These are phyloP conservation scores for Citrullus colocynthis DNA, from an alignment of 306 rosid genomes.

Conservation along the genomic window DNA sequence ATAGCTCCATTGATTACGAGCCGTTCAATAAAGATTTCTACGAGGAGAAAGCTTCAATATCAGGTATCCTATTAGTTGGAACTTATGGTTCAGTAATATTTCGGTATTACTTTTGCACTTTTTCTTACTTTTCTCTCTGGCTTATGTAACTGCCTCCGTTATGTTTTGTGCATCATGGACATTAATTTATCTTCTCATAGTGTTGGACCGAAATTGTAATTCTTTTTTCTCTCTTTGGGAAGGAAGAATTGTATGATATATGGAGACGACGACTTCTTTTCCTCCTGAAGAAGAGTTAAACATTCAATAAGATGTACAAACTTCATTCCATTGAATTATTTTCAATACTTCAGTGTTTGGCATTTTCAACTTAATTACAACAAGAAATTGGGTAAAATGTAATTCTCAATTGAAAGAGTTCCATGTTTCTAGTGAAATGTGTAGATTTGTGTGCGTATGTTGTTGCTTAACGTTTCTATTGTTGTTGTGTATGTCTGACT, in stretches of 20 bases:
- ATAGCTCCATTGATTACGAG: conserved; percentile 68
- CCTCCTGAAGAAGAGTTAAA: neutral
- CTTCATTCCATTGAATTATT: neutral
- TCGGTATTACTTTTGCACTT: neutral
- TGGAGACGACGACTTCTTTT: neutral
- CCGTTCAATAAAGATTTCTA: conserved; percentile 81
- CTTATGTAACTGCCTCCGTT: neutral
- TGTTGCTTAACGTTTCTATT: neutral
- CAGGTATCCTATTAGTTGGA: conserved; percentile 30
- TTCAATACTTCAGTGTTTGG: neutral
- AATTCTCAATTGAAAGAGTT: neutral
- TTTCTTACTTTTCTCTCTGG: neutral
- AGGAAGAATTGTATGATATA: neutral
- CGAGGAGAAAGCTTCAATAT: conserved; percentile 69
- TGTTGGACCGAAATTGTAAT: too few relatives aligned
- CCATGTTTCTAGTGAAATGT: neutral
- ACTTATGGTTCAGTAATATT: neutral
- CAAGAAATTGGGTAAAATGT: neutral
- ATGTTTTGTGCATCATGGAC: neutral
- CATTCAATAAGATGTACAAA: neutral
- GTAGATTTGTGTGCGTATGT: neutral
- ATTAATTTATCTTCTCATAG: neutral
- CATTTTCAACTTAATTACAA: neutral
- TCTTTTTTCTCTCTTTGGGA: neutral
- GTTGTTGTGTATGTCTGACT: neutral